Conservation (phyloP, 345 rosid genomes). For the Salix caprea region DNA sequence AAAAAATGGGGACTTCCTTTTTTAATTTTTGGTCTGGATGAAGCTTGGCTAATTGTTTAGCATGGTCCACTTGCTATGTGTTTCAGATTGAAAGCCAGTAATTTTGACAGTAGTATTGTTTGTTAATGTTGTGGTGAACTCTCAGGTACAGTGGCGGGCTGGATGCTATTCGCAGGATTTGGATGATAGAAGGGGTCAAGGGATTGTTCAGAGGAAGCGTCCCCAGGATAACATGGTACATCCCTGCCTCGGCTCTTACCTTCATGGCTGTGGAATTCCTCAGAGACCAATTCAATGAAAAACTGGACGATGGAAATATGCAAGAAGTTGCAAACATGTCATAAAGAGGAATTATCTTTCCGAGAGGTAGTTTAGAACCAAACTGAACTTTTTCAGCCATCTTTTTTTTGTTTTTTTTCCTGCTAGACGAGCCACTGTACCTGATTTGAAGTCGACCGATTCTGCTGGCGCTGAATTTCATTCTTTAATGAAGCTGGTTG, state of each 20-base stretch:
- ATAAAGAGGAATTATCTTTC: conserved; percentile 42
- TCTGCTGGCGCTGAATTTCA: background rate
- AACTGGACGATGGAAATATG: conserved; percentile 16
- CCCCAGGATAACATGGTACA: conserved; percentile 87
- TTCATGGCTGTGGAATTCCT: conserved; percentile 97
- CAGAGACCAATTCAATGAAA: conserved; percentile 61
- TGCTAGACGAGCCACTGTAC: no score
- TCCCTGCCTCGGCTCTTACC: conserved; percentile 92
- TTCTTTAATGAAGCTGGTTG: background rate
- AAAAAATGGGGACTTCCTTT: no score
- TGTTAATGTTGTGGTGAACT: background rate
- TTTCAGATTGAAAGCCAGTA: background rate
- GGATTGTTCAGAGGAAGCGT: conserved; percentile 87
- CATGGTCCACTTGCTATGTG: no score
- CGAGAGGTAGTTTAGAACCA: conserved; percentile 34
- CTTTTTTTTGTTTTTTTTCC: no score
- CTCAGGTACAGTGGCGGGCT: conserved; percentile 77
- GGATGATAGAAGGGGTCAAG: conserved; percentile 61
- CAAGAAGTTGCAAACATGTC: conserved; percentile 40
- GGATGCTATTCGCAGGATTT: conserved; percentile 64
- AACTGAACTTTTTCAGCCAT: no score
- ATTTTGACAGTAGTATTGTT: background rate
- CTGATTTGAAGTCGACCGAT: no score
- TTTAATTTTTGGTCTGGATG: no score
- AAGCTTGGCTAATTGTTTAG: no score